phyloP scores from a whole-genome alignment of 306 rosid genomes.

The Vachellia collinsii region DNA sequence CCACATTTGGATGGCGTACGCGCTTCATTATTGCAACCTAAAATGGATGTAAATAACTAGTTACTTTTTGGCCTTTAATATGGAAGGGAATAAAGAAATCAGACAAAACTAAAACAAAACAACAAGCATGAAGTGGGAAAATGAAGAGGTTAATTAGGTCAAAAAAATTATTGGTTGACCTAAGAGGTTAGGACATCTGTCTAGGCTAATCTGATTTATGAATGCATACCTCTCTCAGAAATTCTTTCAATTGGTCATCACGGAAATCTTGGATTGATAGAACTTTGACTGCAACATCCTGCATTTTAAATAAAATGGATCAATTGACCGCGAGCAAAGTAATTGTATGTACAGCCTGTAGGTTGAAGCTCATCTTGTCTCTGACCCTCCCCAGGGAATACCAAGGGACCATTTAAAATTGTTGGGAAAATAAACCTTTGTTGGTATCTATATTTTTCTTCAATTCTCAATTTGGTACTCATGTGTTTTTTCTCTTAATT shows the following conservation, averaged over 20 bases:
- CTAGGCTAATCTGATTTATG: not conserved
- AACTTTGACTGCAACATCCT: conserved; percentile 99
- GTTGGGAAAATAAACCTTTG: too few relatives aligned
- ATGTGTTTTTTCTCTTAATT: too few relatives aligned
- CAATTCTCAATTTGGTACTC: too few relatives aligned
- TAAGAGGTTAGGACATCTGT: not conserved
- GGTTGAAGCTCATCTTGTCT: not conserved
- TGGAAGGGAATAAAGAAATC: not conserved
- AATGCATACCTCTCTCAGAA: conserved; percentile 79
- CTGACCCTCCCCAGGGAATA: not conserved
- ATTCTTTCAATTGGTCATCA: conserved; percentile 87
- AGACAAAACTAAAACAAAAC: not conserved
- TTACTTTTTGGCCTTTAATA: not conserved
- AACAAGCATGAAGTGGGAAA: not conserved
- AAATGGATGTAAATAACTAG: conserved; percentile 29
- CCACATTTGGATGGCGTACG: conserved; percentile 94
- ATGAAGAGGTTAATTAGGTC: not conserved
- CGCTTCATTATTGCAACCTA: conserved; percentile 99
- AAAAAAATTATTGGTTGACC: not conserved
- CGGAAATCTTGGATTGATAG: conserved; percentile 79
- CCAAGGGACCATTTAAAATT: not conserved
- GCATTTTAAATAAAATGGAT: conserved; percentile 26
- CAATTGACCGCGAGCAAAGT: not conserved
- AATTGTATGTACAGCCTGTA: not conserved
- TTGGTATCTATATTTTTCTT: too few relatives aligned